phyloP scores from a whole-genome alignment of 2,329 filamentous ascomycete species.

The Purpureocillium lavendulum region DNA sequence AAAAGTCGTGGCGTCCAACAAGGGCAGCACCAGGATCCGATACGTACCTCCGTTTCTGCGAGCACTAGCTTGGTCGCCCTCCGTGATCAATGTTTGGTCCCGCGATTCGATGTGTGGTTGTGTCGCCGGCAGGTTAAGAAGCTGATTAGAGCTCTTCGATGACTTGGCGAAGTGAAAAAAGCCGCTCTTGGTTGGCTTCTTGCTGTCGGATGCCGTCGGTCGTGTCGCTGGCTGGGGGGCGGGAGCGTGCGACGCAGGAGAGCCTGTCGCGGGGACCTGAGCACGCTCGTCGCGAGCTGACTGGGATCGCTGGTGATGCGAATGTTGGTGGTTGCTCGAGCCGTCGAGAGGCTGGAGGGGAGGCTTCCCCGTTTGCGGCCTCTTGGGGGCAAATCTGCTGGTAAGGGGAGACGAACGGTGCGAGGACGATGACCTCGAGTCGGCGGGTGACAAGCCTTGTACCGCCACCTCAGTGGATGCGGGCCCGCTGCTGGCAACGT shows the following conservation, averaged over 20 bases:
- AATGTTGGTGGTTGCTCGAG: constrained; percentile 14
- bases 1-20: too few relatives aligned
- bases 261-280: constrained; percentile 16
- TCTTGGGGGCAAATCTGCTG: constrained; percentile 28
- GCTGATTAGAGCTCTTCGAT: constrained; percentile 30
- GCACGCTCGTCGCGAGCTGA: constrained; percentile 15
- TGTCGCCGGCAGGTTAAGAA: constrained; percentile 12
- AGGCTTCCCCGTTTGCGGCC: constrained; percentile 13
- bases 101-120: constrained; percentile 27
- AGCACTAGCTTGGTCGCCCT: constrained; percentile 19
- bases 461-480: constrained; percentile 19
- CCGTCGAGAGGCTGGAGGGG: constrained; percentile 10
- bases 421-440: constrained; percentile 32
- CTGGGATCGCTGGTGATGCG: constrained; percentile 15
- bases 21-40: not conserved
- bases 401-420: constrained; percentile 38
- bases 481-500: constrained; percentile 16
- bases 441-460: constrained; percentile 20
- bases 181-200: constrained; percentile 36
- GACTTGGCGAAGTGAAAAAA: constrained; percentile 45
- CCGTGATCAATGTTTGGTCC: constrained; percentile 29
- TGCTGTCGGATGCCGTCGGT: constrained; percentile 24
- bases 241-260: constrained; percentile 12
- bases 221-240: constrained; percentile 13
- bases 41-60: constrained; percentile 24